Percentiles rank a stretch among this genome's conserved stretches.
Conservation (phyloP, 768 basidiomycete genomes). For the Botryobasidium botryosum region DNA sequence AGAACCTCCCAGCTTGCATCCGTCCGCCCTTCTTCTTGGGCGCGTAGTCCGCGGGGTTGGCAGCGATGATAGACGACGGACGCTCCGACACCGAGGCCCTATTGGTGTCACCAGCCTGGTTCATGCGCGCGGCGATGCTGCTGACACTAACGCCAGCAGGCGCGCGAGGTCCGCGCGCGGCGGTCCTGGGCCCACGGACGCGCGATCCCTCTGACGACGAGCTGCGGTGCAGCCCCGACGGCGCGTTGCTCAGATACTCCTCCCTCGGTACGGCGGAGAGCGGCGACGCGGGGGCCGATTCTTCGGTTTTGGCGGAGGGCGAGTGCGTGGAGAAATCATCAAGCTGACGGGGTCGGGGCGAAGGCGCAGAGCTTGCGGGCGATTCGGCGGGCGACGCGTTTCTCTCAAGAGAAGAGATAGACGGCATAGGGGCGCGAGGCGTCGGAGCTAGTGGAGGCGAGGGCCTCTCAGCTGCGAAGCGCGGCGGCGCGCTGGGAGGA, state of each 20-base stretch:
- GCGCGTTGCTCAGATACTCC: too few relatives aligned
- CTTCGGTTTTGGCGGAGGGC: too few relatives aligned
- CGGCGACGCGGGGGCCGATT: too few relatives aligned
- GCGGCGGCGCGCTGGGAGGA: not conserved
- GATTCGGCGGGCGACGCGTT: not conserved
- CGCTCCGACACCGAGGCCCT: not conserved
- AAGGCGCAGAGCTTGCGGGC: not conserved
- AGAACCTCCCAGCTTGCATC: not conserved
- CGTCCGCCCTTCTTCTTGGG: conserved; percentile 4
- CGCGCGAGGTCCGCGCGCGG: not conserved
- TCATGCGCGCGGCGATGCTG: not conserved
- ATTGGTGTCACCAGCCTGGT: conserved; percentile 4
- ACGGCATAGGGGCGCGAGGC: not conserved
- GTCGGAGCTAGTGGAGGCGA: not conserved
- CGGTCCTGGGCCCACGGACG: too few relatives aligned
- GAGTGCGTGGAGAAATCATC: too few relatives aligned
- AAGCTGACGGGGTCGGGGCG: too few relatives aligned
- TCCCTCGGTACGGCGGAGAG: too few relatives aligned
- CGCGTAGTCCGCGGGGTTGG: conserved; percentile 5
- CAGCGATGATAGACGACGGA: not conserved
- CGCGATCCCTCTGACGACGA: too few relatives aligned
- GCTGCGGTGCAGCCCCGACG: too few relatives aligned
- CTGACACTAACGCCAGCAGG: not conserved
- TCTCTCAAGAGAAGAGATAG: not conserved
- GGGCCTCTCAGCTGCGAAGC: not conserved